phyloP scores from a whole-genome alignment of 2,329 filamentous ascomycete species.

The Plectosphaerella cucumerina region DNA sequence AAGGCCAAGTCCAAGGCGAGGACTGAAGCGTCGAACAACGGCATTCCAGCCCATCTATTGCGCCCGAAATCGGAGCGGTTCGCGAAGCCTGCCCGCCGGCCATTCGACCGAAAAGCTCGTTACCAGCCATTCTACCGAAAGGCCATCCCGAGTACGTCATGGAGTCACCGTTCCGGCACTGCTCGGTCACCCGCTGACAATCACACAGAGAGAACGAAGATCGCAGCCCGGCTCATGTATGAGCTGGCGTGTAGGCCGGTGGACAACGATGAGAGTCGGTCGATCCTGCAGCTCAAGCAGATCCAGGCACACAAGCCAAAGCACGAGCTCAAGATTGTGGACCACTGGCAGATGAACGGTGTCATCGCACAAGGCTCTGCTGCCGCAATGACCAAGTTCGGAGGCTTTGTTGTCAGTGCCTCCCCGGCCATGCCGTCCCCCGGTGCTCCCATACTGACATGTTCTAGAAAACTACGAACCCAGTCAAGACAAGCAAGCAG shows the following conservation, averaged over 20 bases:
- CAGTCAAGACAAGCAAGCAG: conserved; percentile 44
- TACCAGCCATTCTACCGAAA: conserved; percentile 62
- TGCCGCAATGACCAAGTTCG: conserved; percentile 40
- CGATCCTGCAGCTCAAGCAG: conserved; percentile 27
- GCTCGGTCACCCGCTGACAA: background rate
- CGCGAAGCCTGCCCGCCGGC: conserved; percentile 41
- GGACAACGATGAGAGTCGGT: conserved; percentile 33
- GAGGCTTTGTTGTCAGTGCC: conserved; percentile 53
- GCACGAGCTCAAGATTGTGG: conserved; percentile 45
- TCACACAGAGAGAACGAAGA: conserved; percentile 66
- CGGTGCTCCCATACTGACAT: conserved; percentile 5
- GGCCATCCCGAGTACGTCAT: conserved; percentile 67
- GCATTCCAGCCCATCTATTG: conserved; percentile 55
- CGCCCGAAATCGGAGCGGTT: conserved; percentile 35
- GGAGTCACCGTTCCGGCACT: background rate
- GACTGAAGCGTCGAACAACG: conserved; percentile 51
- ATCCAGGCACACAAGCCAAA: conserved; percentile 45
- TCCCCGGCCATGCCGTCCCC: background rate
- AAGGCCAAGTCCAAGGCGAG: conserved; percentile 53
- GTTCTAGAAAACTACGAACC: conserved; percentile 44
- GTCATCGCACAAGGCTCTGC: conserved; percentile 58
- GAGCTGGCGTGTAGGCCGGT: conserved; percentile 55
- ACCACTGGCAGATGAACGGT: conserved; percentile 43
- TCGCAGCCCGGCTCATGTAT: conserved; percentile 68
- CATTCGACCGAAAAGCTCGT: conserved; percentile 36